Evolutionary conservation across 2,329 filamentous ascomycete genomes (phyloP), one percentile per base, ranked within the genome.

Genomic region (Sporothrix mexicana): DNA sequence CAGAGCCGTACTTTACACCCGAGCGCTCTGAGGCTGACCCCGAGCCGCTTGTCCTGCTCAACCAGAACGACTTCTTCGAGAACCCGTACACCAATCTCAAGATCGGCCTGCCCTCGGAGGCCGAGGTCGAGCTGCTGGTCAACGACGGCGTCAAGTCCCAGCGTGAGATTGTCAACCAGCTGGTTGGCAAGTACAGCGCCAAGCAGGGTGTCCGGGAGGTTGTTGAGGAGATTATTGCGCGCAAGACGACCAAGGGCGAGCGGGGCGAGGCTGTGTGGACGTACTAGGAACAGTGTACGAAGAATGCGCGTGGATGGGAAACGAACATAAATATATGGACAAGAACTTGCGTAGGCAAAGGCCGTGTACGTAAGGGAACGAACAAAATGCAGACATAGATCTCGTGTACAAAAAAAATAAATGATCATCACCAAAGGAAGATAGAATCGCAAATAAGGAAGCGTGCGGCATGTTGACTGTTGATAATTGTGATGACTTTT

Each of bases 101-200:
- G 77, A 89, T 94, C 43, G 92, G 91, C 5, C 84, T 98, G 74
- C 96, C 95, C 5, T 87, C 85, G 1, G 95, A 98, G 82, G 77
- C 78, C 53, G 87, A 92, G 69, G 83, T 92, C 15, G 79, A 83
- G 78, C 72, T 77, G 10, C 70, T 86, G 55, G 83, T 91, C 20
- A 77, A 76, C 25, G 76, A 79, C 36, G 83, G 80, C 72, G 77
- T 73, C 30, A 80, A 80, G 78, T 84, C 82, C n/a, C 82, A 84
- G 7, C 82, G 86, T 74, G 85, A 92, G 80, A 87, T 95, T 73
- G 81, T 92, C 47, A 83, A 87, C 23, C 85, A 90, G 76, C 88
- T 97, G 57, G 81, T 93, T 51, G 82, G 84, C 64, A 84, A 81
- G 76, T 88, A 85, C 78, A 85, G 86, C 25, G 85, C 88, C 72